phyloP scores from a whole-genome alignment of 345 rosid genomes.

The Conringia planisiliqua region DNA sequence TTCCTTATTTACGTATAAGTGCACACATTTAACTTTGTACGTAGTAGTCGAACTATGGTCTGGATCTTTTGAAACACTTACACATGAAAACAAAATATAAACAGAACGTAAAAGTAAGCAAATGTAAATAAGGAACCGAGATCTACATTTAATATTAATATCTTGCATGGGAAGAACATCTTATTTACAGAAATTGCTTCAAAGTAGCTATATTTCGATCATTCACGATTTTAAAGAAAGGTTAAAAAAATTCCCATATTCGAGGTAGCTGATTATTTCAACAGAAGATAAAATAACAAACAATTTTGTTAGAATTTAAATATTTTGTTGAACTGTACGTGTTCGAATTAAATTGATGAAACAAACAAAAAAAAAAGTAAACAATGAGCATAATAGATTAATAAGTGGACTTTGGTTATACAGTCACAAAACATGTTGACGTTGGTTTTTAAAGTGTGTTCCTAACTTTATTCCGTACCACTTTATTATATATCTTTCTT shows the following conservation, averaged over 20 bases:
- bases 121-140: neutral
- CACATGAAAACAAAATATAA: neutral
- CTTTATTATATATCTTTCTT: slow-evolving; percentile 11
- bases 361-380: slow-evolving; percentile 4
- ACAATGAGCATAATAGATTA: neutral
- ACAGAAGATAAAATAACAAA: neutral
- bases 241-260: neutral
- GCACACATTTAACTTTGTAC: neutral
- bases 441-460: slow-evolving; percentile 24
- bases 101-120: neutral
- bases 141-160: neutral
- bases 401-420: slow-evolving; percentile 18
- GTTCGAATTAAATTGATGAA: slow-evolving; percentile 4
- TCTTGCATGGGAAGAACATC: slow-evolving; percentile 12
- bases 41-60: neutral
- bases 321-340: neutral
- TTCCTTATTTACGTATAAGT: neutral
- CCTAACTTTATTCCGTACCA: slow-evolving; percentile 36
- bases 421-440: slow-evolving; percentile 33
- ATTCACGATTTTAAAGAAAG: neutral
- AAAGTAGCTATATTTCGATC: neutral
- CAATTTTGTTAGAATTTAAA: neutral
- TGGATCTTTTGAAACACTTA: neutral
- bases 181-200: neutral
- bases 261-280: neutral